Percentiles rank a stretch among this genome's conserved stretches.
phyloP scores from a whole-genome alignment of 192 early-diverging fungal genomes.

The Coemansia sp. region DNA sequence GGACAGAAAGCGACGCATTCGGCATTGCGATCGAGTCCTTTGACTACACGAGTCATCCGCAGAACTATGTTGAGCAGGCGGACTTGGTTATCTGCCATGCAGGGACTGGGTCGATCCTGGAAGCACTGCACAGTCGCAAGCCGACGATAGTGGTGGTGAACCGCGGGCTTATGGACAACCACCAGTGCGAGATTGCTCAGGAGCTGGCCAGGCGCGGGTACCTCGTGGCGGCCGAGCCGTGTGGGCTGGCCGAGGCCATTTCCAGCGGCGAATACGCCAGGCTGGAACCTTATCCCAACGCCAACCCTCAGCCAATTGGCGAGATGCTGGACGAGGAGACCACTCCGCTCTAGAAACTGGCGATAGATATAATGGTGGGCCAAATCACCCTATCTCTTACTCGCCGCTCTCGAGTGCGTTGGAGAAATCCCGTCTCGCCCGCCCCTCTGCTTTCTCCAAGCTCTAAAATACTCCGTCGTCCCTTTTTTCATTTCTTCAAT shows the following conservation, averaged over 20 bases:
- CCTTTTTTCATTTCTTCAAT: background rate
- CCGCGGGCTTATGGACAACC: slow-evolving; percentile 73
- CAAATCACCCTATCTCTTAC: no score
- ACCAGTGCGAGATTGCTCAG: slow-evolving; percentile 78
- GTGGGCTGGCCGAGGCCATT: slow-evolving; percentile 12
- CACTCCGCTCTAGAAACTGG: background rate
- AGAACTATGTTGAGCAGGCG: slow-evolving; percentile 56
- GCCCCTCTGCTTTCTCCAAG: background rate
- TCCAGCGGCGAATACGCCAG: background rate
- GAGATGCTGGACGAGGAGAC: slow-evolving; percentile 46
- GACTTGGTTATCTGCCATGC: slow-evolving; percentile 81
- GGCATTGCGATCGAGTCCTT: slow-evolving; percentile 36
- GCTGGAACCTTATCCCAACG: slow-evolving; percentile 33
- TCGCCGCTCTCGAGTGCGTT: background rate
- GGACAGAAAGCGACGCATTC: background rate
- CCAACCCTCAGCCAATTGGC: slow-evolving; percentile 43
- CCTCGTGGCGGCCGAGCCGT: slow-evolving; percentile 35
- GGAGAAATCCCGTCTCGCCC: background rate
- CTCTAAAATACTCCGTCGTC: background rate
- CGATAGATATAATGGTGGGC: no score
- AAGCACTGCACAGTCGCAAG: slow-evolving; percentile 60
- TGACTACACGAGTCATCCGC: slow-evolving; percentile 61
- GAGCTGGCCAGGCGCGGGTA: slow-evolving; percentile 58
- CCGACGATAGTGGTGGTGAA: slow-evolving; percentile 76
- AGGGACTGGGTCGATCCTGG: slow-evolving; percentile 85